phyloP scores from a whole-genome alignment of 139 green algal species.

The Nannochloris sp. region DNA sequence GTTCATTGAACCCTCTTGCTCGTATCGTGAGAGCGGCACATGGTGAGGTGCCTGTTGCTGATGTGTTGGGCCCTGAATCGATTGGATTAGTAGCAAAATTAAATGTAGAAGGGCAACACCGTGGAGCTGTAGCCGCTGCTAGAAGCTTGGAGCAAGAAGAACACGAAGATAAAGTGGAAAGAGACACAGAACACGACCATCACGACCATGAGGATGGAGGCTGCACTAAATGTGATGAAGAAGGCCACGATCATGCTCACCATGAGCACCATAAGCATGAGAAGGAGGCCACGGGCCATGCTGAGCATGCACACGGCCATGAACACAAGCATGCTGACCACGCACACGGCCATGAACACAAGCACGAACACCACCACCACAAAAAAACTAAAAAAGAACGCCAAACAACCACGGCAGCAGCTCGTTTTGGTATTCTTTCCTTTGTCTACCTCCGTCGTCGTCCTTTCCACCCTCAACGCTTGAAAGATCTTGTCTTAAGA shows the following conservation, averaged over 20 bases:
- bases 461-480: conserved; percentile 83
- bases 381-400: conserved; percentile 25
- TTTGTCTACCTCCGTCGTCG: conserved; percentile 81
- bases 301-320: conserved; percentile 18
- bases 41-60: conserved; percentile 53
- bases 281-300: not conserved
- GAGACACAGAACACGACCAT: not conserved
- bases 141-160: conserved; percentile 9
- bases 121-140: conserved; percentile 66
- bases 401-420: conserved; percentile 46
- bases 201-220: not conserved
- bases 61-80: conserved; percentile 53
- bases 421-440: conserved; percentile 76
- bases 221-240: not conserved
- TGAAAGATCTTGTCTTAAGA: conserved; percentile 72
- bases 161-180: not conserved
- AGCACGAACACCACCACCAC: conserved; percentile 20
- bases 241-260: conserved; percentile 12
- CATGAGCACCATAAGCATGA: conserved; percentile 17
- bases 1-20: conserved; percentile 77
- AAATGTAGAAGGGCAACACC: conserved; percentile 83
- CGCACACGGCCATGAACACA: conserved; percentile 35
- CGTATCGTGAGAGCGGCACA: conserved; percentile 55
- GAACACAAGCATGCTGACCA: conserved; percentile 23
- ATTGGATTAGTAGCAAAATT: conserved; percentile 59